These are phyloP conservation scores for Tulasnella sp. DNA, from an alignment of 768 basidiomycete genomes.

Conservation along the genomic window DNA sequence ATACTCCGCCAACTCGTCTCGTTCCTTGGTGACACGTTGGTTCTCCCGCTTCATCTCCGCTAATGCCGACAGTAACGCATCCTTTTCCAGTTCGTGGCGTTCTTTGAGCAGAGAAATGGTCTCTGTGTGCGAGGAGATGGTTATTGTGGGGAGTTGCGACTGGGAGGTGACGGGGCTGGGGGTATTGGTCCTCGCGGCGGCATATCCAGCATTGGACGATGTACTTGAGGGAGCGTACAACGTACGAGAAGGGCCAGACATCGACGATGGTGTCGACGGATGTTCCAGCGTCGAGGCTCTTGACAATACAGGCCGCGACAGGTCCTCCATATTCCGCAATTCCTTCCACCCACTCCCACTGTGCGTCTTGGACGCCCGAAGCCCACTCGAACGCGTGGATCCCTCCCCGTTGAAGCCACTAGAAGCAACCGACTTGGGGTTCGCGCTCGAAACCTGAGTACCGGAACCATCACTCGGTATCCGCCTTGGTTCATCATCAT, in stretches of 20 bases:
- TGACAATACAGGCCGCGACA: not conserved
- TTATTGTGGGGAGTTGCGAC: not conserved
- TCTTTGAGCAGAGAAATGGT: slow-evolving; percentile 12
- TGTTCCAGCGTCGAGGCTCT: slow-evolving; percentile 2
- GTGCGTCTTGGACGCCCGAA: not conserved
- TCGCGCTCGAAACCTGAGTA: not conserved
- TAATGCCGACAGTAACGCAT: slow-evolving; percentile 14
- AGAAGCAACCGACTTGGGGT: not conserved
- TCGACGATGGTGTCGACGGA: slow-evolving; percentile 9
- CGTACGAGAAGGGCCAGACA: slow-evolving; percentile 9
- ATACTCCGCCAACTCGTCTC: slow-evolving; percentile 9
- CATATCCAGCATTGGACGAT: not conserved
- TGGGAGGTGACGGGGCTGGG: not conserved
- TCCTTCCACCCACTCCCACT: not conserved
- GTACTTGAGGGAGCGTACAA: slow-evolving; percentile 6
- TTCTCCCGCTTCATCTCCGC: slow-evolving; percentile 13
- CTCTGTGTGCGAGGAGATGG: slow-evolving; percentile 3
- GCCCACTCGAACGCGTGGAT: slow-evolving; percentile 11
- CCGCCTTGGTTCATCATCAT: not conserved
- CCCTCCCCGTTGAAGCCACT: not conserved
- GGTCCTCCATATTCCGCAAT: not conserved
- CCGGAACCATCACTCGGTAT: not conserved
- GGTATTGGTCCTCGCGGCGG: not conserved
- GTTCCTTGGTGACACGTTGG: not conserved
- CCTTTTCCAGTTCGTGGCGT: slow-evolving; percentile 17